phyloP scores from a whole-genome alignment of 1,284 basidiomycete genomes.

The Cutaneotrichosporon cavernicola region DNA sequence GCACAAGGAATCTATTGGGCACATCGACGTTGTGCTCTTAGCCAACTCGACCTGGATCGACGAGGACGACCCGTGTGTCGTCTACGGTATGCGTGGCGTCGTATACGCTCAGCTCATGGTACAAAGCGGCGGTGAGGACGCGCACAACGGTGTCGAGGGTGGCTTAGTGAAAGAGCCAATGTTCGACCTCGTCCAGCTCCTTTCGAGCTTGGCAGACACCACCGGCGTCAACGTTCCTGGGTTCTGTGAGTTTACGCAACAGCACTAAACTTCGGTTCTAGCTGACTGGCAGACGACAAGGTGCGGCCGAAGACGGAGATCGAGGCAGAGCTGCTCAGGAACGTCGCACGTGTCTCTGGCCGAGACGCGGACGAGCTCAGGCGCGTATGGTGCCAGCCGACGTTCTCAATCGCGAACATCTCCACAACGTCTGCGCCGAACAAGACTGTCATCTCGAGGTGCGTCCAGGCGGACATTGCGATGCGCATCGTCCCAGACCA shows the following conservation, averaged over 20 bases:
- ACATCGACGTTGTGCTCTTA: conserved; percentile 80
- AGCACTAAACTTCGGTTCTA: not conserved
- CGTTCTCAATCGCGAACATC: conserved; percentile 50
- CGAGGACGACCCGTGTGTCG: conserved; percentile 90
- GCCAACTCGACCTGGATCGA: conserved; percentile 95
- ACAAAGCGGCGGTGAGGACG: conserved; percentile 56
- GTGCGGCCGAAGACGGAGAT: conserved; percentile 67
- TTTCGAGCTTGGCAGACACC: conserved; percentile 68
- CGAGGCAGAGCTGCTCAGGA: conserved; percentile 67
- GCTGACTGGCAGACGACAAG: conserved; percentile 61
- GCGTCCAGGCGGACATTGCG: conserved; percentile 75
- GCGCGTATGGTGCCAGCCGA: conserved; percentile 66
- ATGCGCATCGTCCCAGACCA: conserved; percentile 90
- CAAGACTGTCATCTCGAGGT: conserved; percentile 77
- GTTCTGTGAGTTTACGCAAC: conserved; percentile 66
- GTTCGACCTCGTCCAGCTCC: conserved; percentile 84
- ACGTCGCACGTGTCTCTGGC: conserved; percentile 64
- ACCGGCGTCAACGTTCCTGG: conserved; percentile 69
- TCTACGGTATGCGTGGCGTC: conserved; percentile 91
- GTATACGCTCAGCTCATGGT: conserved; percentile 62
- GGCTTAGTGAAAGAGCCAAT: conserved; percentile 85
- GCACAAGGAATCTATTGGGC: conserved; percentile 75
- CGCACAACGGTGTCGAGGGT: conserved; percentile 74
- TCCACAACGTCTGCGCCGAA: conserved; percentile 41
- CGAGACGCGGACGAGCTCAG: conserved; percentile 66